Evolutionary conservation across 2,329 filamentous ascomycete species (phyloP), one percentile per base, ranked within the genome.

Genomic region (Grosmannia huntii): DNA sequence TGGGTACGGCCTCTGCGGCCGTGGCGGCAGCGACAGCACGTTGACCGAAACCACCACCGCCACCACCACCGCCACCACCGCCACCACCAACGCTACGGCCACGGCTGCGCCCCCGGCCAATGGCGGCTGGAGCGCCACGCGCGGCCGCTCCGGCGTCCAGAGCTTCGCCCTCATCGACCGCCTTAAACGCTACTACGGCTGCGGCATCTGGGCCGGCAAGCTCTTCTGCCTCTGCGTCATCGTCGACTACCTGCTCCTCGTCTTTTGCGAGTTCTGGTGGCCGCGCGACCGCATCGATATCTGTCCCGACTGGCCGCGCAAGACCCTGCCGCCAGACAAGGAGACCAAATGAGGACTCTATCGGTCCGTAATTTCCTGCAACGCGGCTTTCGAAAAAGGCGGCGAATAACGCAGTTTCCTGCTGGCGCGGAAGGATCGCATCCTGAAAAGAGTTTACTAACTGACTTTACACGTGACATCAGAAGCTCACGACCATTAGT

Each of bases 141-240:
- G 86, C 62, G 85, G 84, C 49, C 76, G 85, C 36, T 78, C 81
- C 5, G 82, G 84, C 9, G 84, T 90, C 10, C 87, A 89, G 65
- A 92, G 89, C 65, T 95, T 96, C 68, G 89, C 92, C 6, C 80
- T 99, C 51, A 96, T 99, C 62, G 94, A 99, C 69, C 83, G 94
- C 23, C 74, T 99, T 23, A 99, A 99, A 73, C 78, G 94, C 60
- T 99, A 99, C 71, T 99, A 96, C 67, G 94, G 94, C 10, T 99
- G 95, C 68, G 94, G 94, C 38, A 92, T 97, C 55, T 99, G 94
- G 94, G 94, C 94, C 0, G 94, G 94, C 41, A 99, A 99, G 72
- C 76, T 99, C 10, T 99, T 99, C 67, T 96, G 94, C 66, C 76
- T 99, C 1, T 96, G 92, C 63, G 91, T 91, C 12, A 84, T 97